phyloP scores from a whole-genome alignment of 257 asterid species.

The Nicotiana sylvestris region DNA sequence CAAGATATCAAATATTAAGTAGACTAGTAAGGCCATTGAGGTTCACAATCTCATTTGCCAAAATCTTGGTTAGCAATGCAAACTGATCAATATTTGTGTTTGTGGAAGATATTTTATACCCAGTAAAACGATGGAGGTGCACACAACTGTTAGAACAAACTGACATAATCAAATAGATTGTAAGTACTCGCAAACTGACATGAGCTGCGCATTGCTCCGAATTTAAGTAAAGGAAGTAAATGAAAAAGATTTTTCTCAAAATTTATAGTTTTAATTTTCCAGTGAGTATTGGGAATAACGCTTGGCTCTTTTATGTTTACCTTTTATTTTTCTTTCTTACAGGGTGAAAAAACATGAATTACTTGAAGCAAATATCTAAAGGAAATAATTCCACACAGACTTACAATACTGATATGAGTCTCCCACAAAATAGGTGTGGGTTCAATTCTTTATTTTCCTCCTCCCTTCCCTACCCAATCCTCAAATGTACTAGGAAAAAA shows the following conservation, averaged over 20 bases:
- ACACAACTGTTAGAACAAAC: too few relatives aligned
- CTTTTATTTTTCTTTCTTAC: background rate
- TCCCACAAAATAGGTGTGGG: too few relatives aligned
- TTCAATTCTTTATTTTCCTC: background rate
- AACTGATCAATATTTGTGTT: too few relatives aligned
- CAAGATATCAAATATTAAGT: too few relatives aligned
- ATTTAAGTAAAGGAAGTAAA: background rate
- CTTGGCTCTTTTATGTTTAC: background rate
- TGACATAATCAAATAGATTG: too few relatives aligned
- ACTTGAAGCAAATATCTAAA: background rate
- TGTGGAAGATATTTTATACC: too few relatives aligned
- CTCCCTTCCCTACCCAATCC: background rate
- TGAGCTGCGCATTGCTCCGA: background rate
- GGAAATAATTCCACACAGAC: background rate
- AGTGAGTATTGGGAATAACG: background rate
- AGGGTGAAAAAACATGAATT: background rate
- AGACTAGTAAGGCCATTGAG: too few relatives aligned
- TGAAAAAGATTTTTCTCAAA: background rate
- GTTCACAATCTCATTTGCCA: background rate
- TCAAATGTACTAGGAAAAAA: background rate
- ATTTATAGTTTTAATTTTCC: background rate
- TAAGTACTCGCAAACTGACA: background rate
- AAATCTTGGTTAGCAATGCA: background rate
- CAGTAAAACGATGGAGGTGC: background rate
- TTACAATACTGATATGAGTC: background rate